Conservation (phyloP, 2,329 filamentous ascomycete species). For the Clarireedia monteithiana region DNA sequence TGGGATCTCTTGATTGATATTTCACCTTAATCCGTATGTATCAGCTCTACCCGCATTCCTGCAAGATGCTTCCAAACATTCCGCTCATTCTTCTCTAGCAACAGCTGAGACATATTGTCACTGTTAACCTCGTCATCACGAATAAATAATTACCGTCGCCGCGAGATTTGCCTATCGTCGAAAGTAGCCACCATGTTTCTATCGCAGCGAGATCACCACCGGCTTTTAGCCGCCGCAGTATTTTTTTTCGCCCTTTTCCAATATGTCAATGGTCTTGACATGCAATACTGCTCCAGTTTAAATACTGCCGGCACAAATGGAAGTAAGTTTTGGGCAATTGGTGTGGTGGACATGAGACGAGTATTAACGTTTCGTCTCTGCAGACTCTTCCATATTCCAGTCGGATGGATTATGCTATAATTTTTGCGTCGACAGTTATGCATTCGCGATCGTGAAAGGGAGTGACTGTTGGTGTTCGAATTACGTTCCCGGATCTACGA, state of each 20-base stretch:
- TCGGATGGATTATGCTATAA: constrained; percentile 62
- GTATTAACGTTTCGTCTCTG: constrained; percentile 9
- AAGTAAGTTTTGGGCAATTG: constrained; percentile 32
- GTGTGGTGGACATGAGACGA: background rate
- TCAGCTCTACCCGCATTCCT: constrained; percentile 11
- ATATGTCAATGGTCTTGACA: constrained; percentile 12
- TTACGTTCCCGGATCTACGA: constrained; percentile 47
- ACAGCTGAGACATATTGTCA: constrained; percentile 7
- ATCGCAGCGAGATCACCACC: constrained; percentile 14
- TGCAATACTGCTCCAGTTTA: constrained; percentile 37
- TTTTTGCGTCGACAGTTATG: constrained; percentile 49
- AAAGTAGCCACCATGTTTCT: constrained; percentile 12
- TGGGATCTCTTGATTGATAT: constrained; percentile 25
- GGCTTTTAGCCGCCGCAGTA: constrained; percentile 20
- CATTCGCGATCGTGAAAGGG: constrained; percentile 61
- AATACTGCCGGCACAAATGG: constrained; percentile 37
- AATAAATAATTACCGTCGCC: background rate
- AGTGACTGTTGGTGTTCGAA: constrained; percentile 69
- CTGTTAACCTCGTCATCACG: background rate
- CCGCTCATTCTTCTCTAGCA: constrained; percentile 1
- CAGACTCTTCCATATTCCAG: constrained; percentile 52
- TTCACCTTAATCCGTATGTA: constrained; percentile 7
- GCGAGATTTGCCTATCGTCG: constrained; percentile 1
- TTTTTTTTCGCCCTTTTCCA: constrained; percentile 10
- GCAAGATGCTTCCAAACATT: constrained; percentile 6